These are phyloP conservation scores for Exserohilum turcica DNA, from an alignment of 2,329 filamentous ascomycete genomes.

Conservation along the genomic window DNA sequence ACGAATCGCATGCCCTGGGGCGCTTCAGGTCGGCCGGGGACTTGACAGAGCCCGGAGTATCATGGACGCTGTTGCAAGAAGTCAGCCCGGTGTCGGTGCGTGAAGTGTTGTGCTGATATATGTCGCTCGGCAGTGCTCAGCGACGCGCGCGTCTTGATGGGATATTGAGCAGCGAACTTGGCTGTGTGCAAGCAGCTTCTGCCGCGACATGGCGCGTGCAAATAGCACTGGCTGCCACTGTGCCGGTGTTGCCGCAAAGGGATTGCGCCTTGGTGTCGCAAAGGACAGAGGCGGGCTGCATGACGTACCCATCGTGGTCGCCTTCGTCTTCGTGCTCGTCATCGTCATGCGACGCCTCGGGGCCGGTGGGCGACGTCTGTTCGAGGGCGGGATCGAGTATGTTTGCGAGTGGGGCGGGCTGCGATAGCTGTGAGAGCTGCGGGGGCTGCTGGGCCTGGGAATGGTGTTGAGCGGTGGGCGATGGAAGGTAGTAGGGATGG, in stretches of 20 bases:
- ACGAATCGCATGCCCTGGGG: conserved; percentile 55
- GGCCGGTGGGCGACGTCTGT: conserved; percentile 35
- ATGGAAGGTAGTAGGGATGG: conserved; percentile 43
- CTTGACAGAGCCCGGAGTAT: conserved; percentile 39
- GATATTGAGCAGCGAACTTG: too few species aligned
- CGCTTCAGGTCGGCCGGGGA: conserved; percentile 51
- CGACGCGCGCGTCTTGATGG: not conserved
- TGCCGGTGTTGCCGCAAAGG: not conserved
- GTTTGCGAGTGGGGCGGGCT: conserved; percentile 23
- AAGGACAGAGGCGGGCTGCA: not conserved
- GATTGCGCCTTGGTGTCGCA: not conserved
- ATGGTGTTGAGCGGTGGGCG: conserved; percentile 29
- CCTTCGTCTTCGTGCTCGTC: conserved; percentile 38
- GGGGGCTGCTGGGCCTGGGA: conserved; percentile 13
- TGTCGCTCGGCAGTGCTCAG: conserved; percentile 7
- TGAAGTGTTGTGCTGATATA: not conserved
- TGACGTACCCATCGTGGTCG: conserved; percentile 38
- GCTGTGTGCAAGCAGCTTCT: not conserved
- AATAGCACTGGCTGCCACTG: not conserved
- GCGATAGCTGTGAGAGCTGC: conserved; percentile 17
- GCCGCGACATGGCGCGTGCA: not conserved
- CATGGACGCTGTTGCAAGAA: conserved; percentile 23
- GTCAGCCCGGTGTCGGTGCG: not conserved
- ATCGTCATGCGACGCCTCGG: conserved; percentile 31
- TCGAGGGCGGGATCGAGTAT: conserved; percentile 41